Evolutionary conservation across 2,329 filamentous ascomycete species (phyloP).

Genomic region (Pseudofabraea citricarpa): DNA sequence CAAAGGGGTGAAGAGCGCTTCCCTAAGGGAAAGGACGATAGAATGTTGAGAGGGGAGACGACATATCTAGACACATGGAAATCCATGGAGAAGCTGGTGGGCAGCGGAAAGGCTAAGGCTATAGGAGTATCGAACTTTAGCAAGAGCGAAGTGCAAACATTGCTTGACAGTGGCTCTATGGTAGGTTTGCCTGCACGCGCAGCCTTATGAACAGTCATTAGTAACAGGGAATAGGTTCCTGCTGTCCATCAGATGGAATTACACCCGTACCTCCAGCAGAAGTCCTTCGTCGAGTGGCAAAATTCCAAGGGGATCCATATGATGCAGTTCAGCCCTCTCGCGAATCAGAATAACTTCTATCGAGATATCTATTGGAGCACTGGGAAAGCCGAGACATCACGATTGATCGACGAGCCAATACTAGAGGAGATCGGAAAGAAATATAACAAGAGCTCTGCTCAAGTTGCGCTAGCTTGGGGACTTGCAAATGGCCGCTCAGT

Average conservation of each 20-base stretch:
- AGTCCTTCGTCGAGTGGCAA: constrained; percentile 17
- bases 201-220: too few species aligned
- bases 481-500: constrained; percentile 28
- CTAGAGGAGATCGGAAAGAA: constrained; percentile 22
- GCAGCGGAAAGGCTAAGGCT: constrained; percentile 49
- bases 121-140: constrained; percentile 54
- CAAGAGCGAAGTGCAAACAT: background rate
- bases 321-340: constrained; percentile 28
- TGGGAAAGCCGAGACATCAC: constrained; percentile 23
- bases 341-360: constrained; percentile 31
- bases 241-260: constrained; percentile 21
- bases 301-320: constrained; percentile 24
- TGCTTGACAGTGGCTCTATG: background rate
- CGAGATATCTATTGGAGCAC: constrained; percentile 26
- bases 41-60: constrained; percentile 63
- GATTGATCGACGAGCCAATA: constrained; percentile 24
- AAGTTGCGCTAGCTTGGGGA: constrained; percentile 31
- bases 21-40: background rate
- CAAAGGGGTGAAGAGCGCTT: background rate
- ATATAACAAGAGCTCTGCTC: constrained; percentile 27
- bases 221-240: constrained; percentile 12
- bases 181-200: background rate
- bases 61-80: constrained; percentile 67
- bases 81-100: constrained; percentile 61
- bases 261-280: constrained; percentile 18